Conservation (phyloP, 176 grass and related monocot species). For the Triticum urartu region DNA sequence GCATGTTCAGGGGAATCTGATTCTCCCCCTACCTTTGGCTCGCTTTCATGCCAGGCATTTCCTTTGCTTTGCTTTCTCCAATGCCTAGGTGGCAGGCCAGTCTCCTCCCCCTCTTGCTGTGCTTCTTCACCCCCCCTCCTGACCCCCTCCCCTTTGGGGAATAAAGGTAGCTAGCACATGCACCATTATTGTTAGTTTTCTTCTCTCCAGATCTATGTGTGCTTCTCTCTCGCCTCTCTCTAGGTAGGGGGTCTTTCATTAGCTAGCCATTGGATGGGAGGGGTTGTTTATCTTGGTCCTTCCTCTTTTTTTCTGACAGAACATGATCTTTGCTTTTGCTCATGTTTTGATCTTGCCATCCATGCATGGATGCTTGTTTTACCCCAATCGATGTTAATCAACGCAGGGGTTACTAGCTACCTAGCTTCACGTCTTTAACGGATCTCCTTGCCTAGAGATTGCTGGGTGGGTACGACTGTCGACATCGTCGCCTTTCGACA, state of each 20-base stretch:
- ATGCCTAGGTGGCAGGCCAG: constrained; percentile 10
- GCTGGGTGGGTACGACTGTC: not conserved
- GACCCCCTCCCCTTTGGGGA: not conserved
- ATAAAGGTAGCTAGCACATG: not conserved
- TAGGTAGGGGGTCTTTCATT: constrained; percentile 11
- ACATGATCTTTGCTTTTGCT: constrained; percentile 12
- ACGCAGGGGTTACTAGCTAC: not conserved
- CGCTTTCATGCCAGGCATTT: not conserved
- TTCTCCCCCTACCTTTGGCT: constrained; percentile 3
- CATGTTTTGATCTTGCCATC: constrained; percentile 8
- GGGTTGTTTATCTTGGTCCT: not conserved
- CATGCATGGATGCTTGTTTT: not conserved
- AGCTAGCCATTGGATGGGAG: constrained; percentile 4
- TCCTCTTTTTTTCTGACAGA: not conserved
- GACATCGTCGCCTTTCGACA: not conserved
- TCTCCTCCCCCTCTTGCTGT: not conserved
- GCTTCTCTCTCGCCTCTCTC: not conserved
- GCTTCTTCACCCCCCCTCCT: not conserved
- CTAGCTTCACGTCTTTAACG: not conserved
- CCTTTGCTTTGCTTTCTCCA: constrained; percentile 9
- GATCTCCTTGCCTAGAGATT: not conserved
- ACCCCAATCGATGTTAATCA: not conserved
- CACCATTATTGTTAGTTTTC: not conserved
- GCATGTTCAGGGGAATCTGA: constrained; percentile 25
- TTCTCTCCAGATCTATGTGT: not conserved